Percentiles rank a stretch among this genome's conserved stretches.
phyloP scores from a whole-genome alignment of 179 eudicot species.

The Gypsophila paniculata region DNA sequence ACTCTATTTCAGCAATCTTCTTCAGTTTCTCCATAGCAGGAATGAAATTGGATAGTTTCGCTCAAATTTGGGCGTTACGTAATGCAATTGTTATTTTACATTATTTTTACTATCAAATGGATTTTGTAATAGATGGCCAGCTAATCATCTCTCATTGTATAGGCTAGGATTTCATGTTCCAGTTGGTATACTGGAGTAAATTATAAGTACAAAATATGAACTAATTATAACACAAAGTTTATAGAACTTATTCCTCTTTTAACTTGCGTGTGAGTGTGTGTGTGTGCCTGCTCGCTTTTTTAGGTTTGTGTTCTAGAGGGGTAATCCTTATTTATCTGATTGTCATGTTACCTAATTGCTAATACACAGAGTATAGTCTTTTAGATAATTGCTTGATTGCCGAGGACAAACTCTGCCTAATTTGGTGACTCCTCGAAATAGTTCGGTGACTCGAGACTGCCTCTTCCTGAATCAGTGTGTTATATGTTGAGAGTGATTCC shows the following conservation, averaged over 20 bases:
- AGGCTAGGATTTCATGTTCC: neutral
- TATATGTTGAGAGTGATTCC: neutral
- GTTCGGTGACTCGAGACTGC: neutral
- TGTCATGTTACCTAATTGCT: slow-evolving; percentile 8
- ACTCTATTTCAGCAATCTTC: slow-evolving; percentile 30
- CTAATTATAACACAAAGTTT: neutral
- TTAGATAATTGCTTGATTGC: neutral
- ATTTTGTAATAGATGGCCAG: slow-evolving; percentile 6
- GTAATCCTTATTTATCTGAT: neutral
- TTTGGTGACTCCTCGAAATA: neutral
- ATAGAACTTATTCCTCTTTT: neutral
- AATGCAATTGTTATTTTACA: neutral
- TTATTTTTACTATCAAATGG: neutral
- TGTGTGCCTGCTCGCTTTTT: no score
- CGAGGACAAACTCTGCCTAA: neutral
- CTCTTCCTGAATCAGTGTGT: neutral
- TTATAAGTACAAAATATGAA: neutral
- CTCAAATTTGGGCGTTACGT: slow-evolving; percentile 4
- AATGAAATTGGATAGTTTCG: neutral
- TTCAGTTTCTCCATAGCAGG: slow-evolving; percentile 28
- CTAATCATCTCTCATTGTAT: slow-evolving; percentile 1
- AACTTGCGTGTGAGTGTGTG: neutral
- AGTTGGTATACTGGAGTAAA: neutral
- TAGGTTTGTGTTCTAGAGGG: neutral
- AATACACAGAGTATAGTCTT: neutral